A percentile compares a stretch with the other conserved stretches of the same genome.
Evolutionary conservation across 768 basidiomycete genomes (phyloP).

Genomic region (Collybia sp.): DNA sequence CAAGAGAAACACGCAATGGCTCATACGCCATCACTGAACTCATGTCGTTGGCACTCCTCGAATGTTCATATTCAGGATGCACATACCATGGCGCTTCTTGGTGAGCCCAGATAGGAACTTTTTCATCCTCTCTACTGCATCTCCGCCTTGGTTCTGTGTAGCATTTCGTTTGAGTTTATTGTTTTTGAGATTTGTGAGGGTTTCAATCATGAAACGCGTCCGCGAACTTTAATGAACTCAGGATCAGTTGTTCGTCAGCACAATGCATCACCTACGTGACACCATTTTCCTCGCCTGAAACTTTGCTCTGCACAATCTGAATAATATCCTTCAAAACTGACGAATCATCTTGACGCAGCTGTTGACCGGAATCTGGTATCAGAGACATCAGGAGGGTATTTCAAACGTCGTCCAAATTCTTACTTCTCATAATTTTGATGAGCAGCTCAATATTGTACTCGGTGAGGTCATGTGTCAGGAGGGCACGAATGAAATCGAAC

Average conservation of each 20-base stretch:
- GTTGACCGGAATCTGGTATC: constrained; percentile 78
- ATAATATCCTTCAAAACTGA: constrained; percentile 90
- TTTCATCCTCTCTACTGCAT: constrained; percentile 82
- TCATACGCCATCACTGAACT: constrained; percentile 73
- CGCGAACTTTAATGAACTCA: constrained; percentile 58
- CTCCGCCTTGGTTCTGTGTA: constrained; percentile 65
- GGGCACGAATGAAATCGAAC: constrained; percentile 81
- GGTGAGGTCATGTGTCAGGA: constrained; percentile 58
- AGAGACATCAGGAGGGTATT: constrained; percentile 1
- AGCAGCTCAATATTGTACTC: constrained; percentile 87
- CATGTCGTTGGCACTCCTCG: background rate
- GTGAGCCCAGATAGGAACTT: constrained; percentile 74
- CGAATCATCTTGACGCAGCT: constrained; percentile 90
- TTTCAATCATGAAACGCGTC: constrained; percentile 94
- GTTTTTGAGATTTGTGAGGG: constrained; percentile 86
- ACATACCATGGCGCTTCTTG: constrained; percentile 72
- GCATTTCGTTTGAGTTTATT: constrained; percentile 71
- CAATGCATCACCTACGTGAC: constrained; percentile 39
- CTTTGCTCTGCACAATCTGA: constrained; percentile 70
- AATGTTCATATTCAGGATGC: background rate
- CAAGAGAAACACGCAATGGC: constrained; percentile 77
- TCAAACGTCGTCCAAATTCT: constrained; percentile 14
- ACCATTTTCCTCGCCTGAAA: constrained; percentile 42
- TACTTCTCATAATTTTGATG: constrained; percentile 80
- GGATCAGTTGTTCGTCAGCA: background rate